A percentile compares a stretch with the other conserved stretches of the same genome.
Conservation (phyloP, 805 yeast species). For the Metschnikowia aberdeeniae region DNA sequence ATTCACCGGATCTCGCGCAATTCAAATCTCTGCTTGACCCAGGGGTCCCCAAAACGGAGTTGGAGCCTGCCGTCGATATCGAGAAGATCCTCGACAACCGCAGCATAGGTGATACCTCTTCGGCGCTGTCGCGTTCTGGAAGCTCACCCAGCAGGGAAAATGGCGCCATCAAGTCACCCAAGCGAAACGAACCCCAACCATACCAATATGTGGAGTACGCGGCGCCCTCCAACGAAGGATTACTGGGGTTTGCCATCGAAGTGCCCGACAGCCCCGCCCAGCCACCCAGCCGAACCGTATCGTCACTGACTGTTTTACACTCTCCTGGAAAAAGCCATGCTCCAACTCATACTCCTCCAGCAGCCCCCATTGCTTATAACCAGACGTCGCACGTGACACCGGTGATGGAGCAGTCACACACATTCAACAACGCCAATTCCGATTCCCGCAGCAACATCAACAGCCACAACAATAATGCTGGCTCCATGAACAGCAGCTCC, state of each 20-base stretch:
- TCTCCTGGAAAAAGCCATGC: neutral
- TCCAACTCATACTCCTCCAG: neutral
- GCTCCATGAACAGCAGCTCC: neutral
- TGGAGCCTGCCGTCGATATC: conserved; percentile 12
- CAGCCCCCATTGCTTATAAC: conserved; percentile 5
- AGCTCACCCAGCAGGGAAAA: neutral
- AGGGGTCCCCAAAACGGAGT: conserved; percentile 11
- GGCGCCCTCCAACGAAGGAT: neutral
- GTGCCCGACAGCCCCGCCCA: neutral
- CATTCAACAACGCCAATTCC: neutral
- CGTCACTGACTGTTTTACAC: conserved; percentile 1
- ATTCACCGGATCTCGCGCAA: conserved; percentile 15
- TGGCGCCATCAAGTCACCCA: neutral
- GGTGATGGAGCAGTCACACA: conserved; percentile 17
- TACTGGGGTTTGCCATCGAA: neutral
- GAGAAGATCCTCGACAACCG: conserved; percentile 17
- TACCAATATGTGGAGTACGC: neutral
- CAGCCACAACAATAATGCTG: too few relatives aligned
- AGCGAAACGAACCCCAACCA: neutral
- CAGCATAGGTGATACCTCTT: conserved; percentile 6
- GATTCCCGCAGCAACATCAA: too few relatives aligned
- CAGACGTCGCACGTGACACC: conserved; percentile 20
- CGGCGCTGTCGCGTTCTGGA: conserved; percentile 7
- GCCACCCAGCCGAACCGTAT: neutral
- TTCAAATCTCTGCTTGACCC: conserved; percentile 19